A percentile compares a stretch with the other conserved stretches of the same genome.
Evolutionary conservation across 148 eudicot species (phyloP).

Genomic region (Chenopodium formosanum): DNA sequence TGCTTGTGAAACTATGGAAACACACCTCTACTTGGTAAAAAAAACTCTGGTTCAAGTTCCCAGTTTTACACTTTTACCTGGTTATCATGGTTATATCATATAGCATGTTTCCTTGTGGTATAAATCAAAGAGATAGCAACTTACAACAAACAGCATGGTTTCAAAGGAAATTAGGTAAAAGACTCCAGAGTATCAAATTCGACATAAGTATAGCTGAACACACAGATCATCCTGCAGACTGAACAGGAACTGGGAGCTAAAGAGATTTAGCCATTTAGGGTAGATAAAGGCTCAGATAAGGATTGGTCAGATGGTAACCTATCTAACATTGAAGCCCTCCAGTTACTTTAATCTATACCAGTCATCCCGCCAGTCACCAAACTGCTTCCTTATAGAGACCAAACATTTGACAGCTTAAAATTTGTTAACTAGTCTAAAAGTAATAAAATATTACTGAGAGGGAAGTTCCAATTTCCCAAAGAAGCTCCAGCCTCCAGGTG

Average conservation of each 20-base stretch:
- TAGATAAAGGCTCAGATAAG: too few species aligned
- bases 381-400: not conserved
- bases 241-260: not conserved
- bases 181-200: not conserved
- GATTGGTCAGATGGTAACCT: not conserved
- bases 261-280: not conserved
- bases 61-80: not conserved
- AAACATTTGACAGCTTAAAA: too few species aligned
- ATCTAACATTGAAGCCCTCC: not conserved
- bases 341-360: not conserved
- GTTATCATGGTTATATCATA: not conserved
- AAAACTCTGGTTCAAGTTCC: not conserved
- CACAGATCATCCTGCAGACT: not conserved
- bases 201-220: too few species aligned
- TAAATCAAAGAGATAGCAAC: not conserved
- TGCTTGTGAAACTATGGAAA: not conserved
- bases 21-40: not conserved
- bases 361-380: not conserved
- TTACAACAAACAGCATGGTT: not conserved
- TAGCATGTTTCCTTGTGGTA: not conserved
- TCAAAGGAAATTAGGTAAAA: not conserved
- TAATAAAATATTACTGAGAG: not conserved
- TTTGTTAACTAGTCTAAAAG: not conserved
- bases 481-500: too few species aligned
- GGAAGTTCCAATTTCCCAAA: too few species aligned